Evolutionary conservation across 1,284 basidiomycete species (phyloP).

Genomic region (Puccinia horiana): DNA sequence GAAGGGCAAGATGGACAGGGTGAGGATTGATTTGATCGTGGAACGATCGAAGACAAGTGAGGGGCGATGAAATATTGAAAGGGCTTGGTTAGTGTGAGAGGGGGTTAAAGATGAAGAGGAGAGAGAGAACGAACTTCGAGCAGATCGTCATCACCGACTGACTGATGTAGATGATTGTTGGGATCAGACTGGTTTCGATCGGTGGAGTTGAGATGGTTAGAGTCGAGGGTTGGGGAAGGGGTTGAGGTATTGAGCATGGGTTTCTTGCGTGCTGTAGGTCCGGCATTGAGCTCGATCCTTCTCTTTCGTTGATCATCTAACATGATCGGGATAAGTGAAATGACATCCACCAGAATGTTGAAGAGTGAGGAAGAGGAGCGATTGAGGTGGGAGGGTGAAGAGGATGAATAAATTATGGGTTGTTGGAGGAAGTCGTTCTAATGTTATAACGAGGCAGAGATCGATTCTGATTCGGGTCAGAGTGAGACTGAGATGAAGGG

Average conservation of each 20-base stretch:
- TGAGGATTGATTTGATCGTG: neutral
- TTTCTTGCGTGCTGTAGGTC: slow-evolving; percentile 48
- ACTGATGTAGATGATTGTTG: slow-evolving; percentile 14
- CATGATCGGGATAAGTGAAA: slow-evolving; percentile 32
- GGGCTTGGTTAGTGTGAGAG: neutral
- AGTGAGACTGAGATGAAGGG: too few relatives aligned
- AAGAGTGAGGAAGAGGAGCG: neutral
- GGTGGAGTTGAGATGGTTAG: slow-evolving; percentile 2
- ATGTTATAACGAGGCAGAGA: too few relatives aligned
- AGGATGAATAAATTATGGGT: too few relatives aligned
- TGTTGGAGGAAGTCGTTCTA: too few relatives aligned
- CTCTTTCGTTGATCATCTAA: slow-evolving; percentile 49
- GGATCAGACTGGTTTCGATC: slow-evolving; percentile 5
- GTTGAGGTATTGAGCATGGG: slow-evolving; percentile 43
- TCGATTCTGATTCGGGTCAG: too few relatives aligned
- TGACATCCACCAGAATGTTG: slow-evolving; percentile 3
- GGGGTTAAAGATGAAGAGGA: neutral
- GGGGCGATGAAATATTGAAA: neutral
- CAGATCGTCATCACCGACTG: slow-evolving; percentile 33
- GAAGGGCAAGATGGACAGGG: neutral
- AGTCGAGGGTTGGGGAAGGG: slow-evolving; percentile 24
- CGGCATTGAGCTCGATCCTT: slow-evolving; percentile 43
- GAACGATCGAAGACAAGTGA: neutral
- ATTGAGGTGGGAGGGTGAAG: neutral
- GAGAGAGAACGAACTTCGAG: slow-evolving; percentile 24